phyloP scores from a whole-genome alignment of 139 green algal genomes.

The Deuterostichococcus epilithicus region DNA sequence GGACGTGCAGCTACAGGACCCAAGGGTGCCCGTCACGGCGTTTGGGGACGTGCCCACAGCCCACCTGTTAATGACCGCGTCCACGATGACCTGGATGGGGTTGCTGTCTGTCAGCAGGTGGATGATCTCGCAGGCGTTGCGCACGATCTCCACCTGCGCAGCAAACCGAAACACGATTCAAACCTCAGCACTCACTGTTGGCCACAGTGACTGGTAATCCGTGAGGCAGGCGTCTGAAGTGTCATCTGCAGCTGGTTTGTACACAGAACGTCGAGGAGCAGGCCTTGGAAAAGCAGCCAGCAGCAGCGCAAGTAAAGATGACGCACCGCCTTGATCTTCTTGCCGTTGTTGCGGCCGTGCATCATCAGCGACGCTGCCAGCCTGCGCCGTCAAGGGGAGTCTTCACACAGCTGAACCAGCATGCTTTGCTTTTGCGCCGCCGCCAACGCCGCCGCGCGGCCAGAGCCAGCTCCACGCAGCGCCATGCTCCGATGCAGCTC shows the following conservation, averaged over 20 bases:
- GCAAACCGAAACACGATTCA: too few relatives aligned
- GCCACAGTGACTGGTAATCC: too few relatives aligned
- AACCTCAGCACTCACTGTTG: too few relatives aligned
- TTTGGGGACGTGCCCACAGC: not conserved
- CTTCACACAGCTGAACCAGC: too few relatives aligned
- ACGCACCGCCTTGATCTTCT: slow-evolving; percentile 97
- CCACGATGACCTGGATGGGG: slow-evolving; percentile 96
- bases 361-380: slow-evolving; percentile 90
- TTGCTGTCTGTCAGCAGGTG: slow-evolving; percentile 98
- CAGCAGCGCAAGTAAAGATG: too few relatives aligned
- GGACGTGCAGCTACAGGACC: too few relatives aligned
- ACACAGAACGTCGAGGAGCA: too few relatives aligned
- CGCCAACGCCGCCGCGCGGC: not conserved
- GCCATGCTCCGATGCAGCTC: too few relatives aligned
- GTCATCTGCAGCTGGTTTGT: too few relatives aligned
- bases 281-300: too few relatives aligned
- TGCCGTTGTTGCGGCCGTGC: slow-evolving; percentile 99
- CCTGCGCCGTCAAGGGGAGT: not conserved
- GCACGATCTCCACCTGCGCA: slow-evolving; percentile 90
- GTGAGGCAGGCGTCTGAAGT: too few relatives aligned
- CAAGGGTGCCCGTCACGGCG: too few relatives aligned
- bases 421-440: not conserved
- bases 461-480: not conserved
- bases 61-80: slow-evolving; percentile 98
- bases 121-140: slow-evolving; percentile 98